Conservation (phyloP, 805 yeast species). For the Saturnispora serradocipensis region DNA sequence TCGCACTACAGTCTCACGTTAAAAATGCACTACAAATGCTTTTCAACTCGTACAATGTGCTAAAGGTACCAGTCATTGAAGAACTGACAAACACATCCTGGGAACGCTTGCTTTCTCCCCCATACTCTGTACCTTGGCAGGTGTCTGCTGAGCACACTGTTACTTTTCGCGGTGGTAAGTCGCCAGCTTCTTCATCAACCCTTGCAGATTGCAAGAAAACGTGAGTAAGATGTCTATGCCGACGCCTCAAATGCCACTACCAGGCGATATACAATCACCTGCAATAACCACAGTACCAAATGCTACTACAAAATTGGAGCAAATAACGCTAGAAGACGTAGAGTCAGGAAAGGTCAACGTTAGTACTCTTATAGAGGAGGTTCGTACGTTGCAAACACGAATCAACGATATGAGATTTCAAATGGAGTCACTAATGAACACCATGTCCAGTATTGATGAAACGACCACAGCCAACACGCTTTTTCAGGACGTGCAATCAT, state of each 20-base stretch:
- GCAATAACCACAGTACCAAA: neutral
- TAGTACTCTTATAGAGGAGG: constrained; percentile 29
- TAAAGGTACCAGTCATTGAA: neutral
- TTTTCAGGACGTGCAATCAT: constrained; percentile 28
- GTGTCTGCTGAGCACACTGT: neutral
- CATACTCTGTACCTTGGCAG: neutral
- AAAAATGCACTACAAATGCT: neutral
- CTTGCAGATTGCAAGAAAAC: neutral
- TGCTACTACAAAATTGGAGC: constrained; percentile 5
- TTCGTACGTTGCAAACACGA: constrained; percentile 25
- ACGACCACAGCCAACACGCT: constrained; percentile 35
- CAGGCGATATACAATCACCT: neutral
- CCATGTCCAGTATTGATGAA: constrained; percentile 35
- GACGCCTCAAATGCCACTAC: neutral
- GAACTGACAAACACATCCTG: neutral
- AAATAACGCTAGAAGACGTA: constrained; percentile 31
- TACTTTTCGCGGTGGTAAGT: neutral
- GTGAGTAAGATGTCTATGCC: neutral
- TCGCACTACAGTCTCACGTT: neutral
- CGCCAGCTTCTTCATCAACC: neutral
- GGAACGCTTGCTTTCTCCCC: neutral
- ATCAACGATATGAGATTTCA: constrained; percentile 30
- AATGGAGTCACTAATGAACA: constrained; percentile 29
- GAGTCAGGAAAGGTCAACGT: constrained; percentile 31
- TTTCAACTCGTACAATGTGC: neutral